phyloP scores from a whole-genome alignment of 495 filamentous ascomycete genomes.

The Letharia lupina region DNA sequence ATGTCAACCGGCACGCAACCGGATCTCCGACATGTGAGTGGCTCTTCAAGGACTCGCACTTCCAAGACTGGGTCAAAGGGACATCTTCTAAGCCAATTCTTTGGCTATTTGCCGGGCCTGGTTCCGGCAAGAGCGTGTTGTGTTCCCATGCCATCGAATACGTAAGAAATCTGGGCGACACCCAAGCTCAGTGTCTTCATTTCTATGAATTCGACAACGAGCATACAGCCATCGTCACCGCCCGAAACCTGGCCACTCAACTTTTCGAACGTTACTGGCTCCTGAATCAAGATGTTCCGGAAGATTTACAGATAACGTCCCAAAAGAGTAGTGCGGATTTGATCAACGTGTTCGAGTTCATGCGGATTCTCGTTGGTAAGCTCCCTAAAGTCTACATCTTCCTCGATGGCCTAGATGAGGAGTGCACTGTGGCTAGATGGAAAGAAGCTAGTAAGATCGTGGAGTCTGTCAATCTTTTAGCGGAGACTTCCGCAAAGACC shows the following conservation, averaged over 20 bases:
- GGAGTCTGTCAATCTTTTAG: slow-evolving; percentile 9
- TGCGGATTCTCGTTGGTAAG: slow-evolving; percentile 1
- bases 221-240: slow-evolving; percentile 9
- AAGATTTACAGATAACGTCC: slow-evolving; percentile 9
- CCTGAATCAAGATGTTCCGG: slow-evolving; percentile 14
- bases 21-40: not conserved
- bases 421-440: slow-evolving; percentile 4
- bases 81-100: slow-evolving; percentile 2
- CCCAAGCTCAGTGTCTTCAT: slow-evolving; percentile 10
- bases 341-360: not conserved
- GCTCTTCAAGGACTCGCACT: slow-evolving; percentile 1
- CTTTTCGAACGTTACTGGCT: slow-evolving; percentile 14
- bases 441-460: slow-evolving; percentile 10
- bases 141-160: slow-evolving; percentile 17
- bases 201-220: slow-evolving; percentile 20
- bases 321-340: not conserved
- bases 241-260: slow-evolving; percentile 16
- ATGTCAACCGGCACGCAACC: not conserved
- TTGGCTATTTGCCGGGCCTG: slow-evolving; percentile 17
- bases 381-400: slow-evolving; percentile 17
- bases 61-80: slow-evolving; percentile 13
- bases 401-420: slow-evolving; percentile 20
- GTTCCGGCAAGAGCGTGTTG: slow-evolving; percentile 16
- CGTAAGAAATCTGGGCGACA: not conserved
- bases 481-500: not conserved